A percentile compares a stretch with the other conserved stretches of the same genome.
These are phyloP conservation scores for Ascochyta koolunga DNA, from an alignment of 2,329 filamentous ascomycete genomes.

Conservation along the genomic window DNA sequence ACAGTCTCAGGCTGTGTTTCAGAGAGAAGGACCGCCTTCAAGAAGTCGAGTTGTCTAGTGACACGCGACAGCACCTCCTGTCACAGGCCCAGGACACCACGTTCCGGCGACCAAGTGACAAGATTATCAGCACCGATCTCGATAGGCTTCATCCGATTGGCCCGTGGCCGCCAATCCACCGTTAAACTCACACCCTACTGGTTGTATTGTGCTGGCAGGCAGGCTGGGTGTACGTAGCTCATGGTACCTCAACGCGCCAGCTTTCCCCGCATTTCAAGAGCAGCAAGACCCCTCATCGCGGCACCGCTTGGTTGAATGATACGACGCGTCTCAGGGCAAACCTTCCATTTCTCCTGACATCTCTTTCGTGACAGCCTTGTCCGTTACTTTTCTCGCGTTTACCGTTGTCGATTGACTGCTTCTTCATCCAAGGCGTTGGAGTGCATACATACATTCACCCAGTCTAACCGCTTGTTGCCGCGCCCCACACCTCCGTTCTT, in stretches of 20 bases:
- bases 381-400: constrained; percentile 3
- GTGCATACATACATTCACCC: constrained; percentile 4
- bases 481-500: constrained; percentile 14
- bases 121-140: background rate
- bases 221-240: background rate
- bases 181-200: constrained; percentile 16
- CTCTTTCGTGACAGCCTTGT: constrained; percentile 22
- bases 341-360: constrained; percentile 15
- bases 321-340: constrained; percentile 14
- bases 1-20: background rate
- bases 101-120: constrained; percentile 5
- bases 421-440: constrained; percentile 1
- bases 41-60: constrained; percentile 10
- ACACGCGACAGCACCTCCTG: constrained; percentile 13
- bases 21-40: background rate
- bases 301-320: constrained; percentile 25
- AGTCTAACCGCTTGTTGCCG: constrained; percentile 13
- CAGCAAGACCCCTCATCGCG: constrained; percentile 31
- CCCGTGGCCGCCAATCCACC: constrained; percentile 8
- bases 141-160: constrained; percentile 26
- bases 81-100: constrained; percentile 13
- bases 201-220: constrained; percentile 10
- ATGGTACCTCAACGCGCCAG: constrained; percentile 18
- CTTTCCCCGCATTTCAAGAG: constrained; percentile 33
- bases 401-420: background rate